phyloP scores from a whole-genome alignment of 148 eudicot species.

The Cornus controversa region DNA sequence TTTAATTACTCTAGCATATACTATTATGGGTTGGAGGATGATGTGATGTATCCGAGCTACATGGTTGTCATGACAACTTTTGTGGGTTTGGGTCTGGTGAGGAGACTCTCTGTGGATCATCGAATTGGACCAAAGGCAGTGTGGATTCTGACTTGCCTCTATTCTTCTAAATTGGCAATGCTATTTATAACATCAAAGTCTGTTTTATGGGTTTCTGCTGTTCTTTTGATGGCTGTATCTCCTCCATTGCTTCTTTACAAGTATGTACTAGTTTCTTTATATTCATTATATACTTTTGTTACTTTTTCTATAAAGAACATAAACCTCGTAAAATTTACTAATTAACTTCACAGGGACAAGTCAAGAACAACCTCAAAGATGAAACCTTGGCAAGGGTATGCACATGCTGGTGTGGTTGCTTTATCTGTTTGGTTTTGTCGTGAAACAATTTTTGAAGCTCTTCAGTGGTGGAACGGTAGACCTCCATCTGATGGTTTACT shows the following conservation, averaged over 20 bases:
- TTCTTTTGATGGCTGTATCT: slow-evolving; percentile 80
- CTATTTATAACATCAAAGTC: slow-evolving; percentile 77
- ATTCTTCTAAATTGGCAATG: slow-evolving; percentile 84
- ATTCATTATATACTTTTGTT: not conserved
- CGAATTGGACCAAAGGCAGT: slow-evolving; percentile 81
- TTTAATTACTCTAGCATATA: slow-evolving; percentile 82
- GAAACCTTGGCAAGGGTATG: slow-evolving; percentile 94
- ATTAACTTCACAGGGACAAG: slow-evolving; percentile 63
- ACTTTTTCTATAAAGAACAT: not conserved
- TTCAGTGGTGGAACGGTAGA: slow-evolving; percentile 98
- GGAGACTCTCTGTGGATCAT: slow-evolving; percentile 69
- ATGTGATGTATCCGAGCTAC: slow-evolving; percentile 96
- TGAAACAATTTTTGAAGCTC: slow-evolving; percentile 95
- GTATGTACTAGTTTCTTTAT: slow-evolving; percentile 37
- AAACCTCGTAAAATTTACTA: slow-evolving; percentile 8
- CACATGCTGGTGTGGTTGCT: slow-evolving; percentile 77
- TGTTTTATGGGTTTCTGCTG: slow-evolving; percentile 87
- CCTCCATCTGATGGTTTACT: slow-evolving; percentile 90
- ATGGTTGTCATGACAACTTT: slow-evolving; percentile 84
- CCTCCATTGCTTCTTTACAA: slow-evolving; percentile 95
- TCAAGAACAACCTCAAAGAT: slow-evolving; percentile 82
- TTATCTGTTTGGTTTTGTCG: slow-evolving; percentile 97
- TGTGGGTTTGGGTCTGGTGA: slow-evolving; percentile 79
- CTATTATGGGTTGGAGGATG: slow-evolving; percentile 87
- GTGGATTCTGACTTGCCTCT: slow-evolving; percentile 86